A percentile compares a stretch with the other conserved stretches of the same genome.
These are phyloP conservation scores for Dissophora globulifera DNA, from an alignment of 192 early-diverging fungal species.

Conservation along the genomic window DNA sequence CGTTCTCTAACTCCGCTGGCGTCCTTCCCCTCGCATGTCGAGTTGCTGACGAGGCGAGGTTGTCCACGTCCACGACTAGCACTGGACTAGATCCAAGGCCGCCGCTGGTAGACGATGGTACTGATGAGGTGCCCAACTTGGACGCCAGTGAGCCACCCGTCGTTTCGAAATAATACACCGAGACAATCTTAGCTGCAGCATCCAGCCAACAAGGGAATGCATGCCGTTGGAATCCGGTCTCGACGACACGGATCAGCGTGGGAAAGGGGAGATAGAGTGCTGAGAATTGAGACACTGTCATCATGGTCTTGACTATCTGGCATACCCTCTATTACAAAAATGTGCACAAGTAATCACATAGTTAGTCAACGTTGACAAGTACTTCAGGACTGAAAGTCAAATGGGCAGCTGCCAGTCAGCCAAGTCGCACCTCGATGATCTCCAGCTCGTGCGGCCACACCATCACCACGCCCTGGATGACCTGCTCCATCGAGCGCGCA, in stretches of 20 bases:
- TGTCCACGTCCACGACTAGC: slow-evolving; percentile 19
- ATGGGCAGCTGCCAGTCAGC: not conserved
- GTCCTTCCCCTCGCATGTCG: slow-evolving; percentile 4
- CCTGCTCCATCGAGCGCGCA: slow-evolving; percentile 54
- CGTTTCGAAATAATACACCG: slow-evolving; percentile 58
- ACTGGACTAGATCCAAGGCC: not conserved
- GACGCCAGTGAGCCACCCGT: slow-evolving; percentile 52
- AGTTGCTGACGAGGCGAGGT: not conserved
- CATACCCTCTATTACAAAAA: slow-evolving; percentile 58
- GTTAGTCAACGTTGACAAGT: no score
- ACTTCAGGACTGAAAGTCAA: not conserved
- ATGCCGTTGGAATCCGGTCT: slow-evolving; percentile 50
- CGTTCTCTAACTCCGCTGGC: slow-evolving; percentile 20
- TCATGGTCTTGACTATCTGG: slow-evolving; percentile 60
- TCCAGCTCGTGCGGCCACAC: slow-evolving; percentile 59
- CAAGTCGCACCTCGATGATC: slow-evolving; percentile 50
- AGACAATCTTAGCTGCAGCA: slow-evolving; percentile 56
- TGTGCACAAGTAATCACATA: no score
- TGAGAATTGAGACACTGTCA: slow-evolving; percentile 52
- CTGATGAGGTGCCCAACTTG: slow-evolving; percentile 27
- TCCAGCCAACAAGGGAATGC: slow-evolving; percentile 61
- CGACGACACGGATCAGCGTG: slow-evolving; percentile 41
- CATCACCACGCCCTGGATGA: slow-evolving; percentile 46
- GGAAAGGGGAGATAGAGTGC: slow-evolving; percentile 56
- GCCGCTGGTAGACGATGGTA: slow-evolving; percentile 17